A percentile compares a stretch with the other conserved stretches of the same genome.
These are phyloP conservation scores for Talaromyces sp. DNA, from an alignment of 2,329 filamentous ascomycete species.

Conservation along the genomic window DNA sequence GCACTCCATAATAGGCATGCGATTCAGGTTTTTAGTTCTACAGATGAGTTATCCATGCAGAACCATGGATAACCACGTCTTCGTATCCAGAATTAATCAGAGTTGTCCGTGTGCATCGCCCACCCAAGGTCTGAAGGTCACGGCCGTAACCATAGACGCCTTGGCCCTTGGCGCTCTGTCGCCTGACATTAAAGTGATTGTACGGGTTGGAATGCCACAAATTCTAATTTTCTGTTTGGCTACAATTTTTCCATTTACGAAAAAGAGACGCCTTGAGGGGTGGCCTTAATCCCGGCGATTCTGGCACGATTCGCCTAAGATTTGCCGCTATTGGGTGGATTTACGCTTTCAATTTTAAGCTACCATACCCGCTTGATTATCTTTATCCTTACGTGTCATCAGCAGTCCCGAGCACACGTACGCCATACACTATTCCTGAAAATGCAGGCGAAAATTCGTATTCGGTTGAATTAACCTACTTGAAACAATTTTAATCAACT, in stretches of 20 bases:
- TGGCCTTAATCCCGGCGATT: background rate
- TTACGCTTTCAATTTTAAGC: background rate
- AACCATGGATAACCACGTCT: background rate
- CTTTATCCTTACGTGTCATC: background rate
- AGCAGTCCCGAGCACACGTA: background rate
- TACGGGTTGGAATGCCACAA: background rate
- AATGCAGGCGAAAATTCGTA: background rate
- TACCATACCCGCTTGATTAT: slow-evolving; percentile 1
- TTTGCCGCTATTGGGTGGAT: slow-evolving; percentile 12
- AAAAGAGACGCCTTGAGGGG: background rate
- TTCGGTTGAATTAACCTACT: slow-evolving; percentile 1
- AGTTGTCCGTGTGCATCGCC: background rate
- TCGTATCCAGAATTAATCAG: background rate
- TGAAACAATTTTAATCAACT: background rate
- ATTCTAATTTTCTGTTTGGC: background rate
- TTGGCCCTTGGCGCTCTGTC: slow-evolving; percentile 8
- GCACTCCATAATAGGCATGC: background rate
- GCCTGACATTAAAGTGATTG: slow-evolving; percentile 1
- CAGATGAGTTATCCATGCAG: background rate
- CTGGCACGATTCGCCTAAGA: slow-evolving; percentile 9
- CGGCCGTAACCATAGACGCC: background rate
- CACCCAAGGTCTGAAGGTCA: background rate
- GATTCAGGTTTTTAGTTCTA: background rate
- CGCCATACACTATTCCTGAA: background rate
- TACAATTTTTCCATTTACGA: background rate